Evolutionary conservation across 2,329 filamentous ascomycete genomes (phyloP), one percentile per base, ranked within the genome.

Genomic region (Fusarium poae): DNA sequence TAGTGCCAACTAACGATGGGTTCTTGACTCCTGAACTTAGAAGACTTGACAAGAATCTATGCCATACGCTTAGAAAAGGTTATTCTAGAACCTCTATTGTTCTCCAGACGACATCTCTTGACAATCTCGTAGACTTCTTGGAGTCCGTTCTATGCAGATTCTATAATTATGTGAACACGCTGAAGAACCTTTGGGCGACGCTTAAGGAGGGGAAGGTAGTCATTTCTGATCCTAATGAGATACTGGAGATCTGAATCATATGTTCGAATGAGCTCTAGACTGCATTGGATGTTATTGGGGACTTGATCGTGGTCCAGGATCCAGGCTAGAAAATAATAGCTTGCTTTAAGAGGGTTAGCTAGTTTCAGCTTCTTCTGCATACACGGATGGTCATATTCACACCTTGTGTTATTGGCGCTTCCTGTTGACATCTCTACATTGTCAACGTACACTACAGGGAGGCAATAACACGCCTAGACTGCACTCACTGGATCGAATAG

Each of bases 231-330:
- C n/a, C 73, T 70, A 37, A 79, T 77, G 20, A 78, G 71, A n/a
- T 76, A 72, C 29, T 78, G 74, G 7, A 78, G 70, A 46, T 79
- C 77, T 9, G 57, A 54, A 30, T 78, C 62, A 51, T 76, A 78
- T n/a, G 72, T 76, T 7, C 73, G 70, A 0, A 78, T 74, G 10
- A 78, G 76, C 25, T 79, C 75, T 18, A 79, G 65, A 52, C 73
- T 74, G 9, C 67, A 66, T 3, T 73, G 70, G 21, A 78, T 72
- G 6, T 74, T 72, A 25, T 68, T 63, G 2, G 76, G 74, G 12
- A 76, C 72, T 13, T 76, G 74, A 8, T 70, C 72, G 21, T 72
- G 60, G 27, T 75, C 71, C 45, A 74, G 66, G 15, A 50, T 54
- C 40, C 53, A 66, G 25, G 70, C 40, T 37, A 72, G 21, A 16